Percentiles rank a stretch among this genome's conserved stretches.
These are phyloP conservation scores for Pseudofabraea citricarpa DNA, from an alignment of 2,329 filamentous ascomycete species.

Conservation along the genomic window DNA sequence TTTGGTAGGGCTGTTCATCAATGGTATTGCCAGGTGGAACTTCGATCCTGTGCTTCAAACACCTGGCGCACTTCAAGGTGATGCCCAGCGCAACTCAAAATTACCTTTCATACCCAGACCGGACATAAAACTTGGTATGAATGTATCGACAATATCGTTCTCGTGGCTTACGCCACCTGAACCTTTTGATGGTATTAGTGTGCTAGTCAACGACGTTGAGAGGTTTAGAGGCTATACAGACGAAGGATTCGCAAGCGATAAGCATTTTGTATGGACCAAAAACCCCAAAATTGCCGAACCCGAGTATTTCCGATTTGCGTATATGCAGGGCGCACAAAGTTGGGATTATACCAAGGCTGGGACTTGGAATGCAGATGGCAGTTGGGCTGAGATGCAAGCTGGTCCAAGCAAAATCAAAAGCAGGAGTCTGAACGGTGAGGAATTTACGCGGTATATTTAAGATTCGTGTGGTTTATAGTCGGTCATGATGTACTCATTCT, in stretches of 20 bases:
- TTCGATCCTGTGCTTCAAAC: constrained; percentile 89
- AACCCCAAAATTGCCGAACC: constrained; percentile 40
- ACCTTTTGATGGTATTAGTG: constrained; percentile 69
- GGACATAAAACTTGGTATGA: constrained; percentile 45
- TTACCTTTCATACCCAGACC: constrained; percentile 51
- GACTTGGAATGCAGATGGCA: constrained; percentile 58
- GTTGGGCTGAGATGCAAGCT: constrained; percentile 58
- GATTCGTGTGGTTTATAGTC: no score
- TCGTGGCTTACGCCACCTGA: constrained; percentile 35
- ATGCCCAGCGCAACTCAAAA: constrained; percentile 56
- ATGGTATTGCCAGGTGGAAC: constrained; percentile 90
- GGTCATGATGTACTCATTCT: no score
- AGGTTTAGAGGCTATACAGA: constrained; percentile 68
- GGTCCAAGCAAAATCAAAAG: constrained; percentile 26
- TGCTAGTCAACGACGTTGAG: constrained; percentile 84
- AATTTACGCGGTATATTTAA: constrained; percentile 2
- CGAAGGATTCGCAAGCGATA: constrained; percentile 37
- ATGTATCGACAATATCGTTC: constrained; percentile 31
- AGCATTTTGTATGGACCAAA: constrained; percentile 55
- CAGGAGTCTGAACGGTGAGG: constrained; percentile 14
- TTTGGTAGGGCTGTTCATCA: constrained; percentile 86
- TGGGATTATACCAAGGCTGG: constrained; percentile 76
- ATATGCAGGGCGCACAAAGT: constrained; percentile 58
- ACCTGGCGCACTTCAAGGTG: constrained; percentile 63
- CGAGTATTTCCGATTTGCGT: constrained; percentile 77